phyloP scores from a whole-genome alignment of 345 rosid species.

The Euphorbia peplus region DNA sequence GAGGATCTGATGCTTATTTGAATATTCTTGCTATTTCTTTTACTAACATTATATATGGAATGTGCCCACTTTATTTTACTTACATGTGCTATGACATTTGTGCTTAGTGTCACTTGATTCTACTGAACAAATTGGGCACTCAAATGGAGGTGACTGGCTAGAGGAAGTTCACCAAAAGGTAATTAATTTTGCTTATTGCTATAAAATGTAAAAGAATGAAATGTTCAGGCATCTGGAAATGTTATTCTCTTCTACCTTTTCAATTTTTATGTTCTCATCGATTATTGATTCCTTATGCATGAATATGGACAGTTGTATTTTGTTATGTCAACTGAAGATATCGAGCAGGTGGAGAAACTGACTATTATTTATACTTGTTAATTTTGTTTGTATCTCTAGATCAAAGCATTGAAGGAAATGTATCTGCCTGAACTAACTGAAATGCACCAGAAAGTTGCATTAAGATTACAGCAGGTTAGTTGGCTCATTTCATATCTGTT shows the following conservation, averaged over 20 bases:
- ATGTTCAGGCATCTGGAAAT: not conserved
- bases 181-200: constrained; percentile 4
- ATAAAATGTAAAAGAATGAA: too few species aligned
- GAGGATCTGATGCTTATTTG: too few species aligned
- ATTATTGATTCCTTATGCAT: not conserved
- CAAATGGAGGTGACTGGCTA: constrained; percentile 80
- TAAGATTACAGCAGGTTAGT: too few species aligned
- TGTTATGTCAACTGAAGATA: too few species aligned
- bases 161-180: constrained; percentile 93
- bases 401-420: constrained; percentile 59
- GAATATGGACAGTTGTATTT: too few species aligned
- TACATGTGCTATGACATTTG: too few species aligned
- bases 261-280: not conserved
- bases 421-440: constrained; percentile 66
- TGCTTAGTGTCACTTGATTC: constrained; percentile 75
- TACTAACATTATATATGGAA: not conserved
- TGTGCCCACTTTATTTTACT: too few species aligned
- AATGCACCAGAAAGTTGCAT: constrained; percentile 62
- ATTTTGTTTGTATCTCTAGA: constrained; percentile 25
- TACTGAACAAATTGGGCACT: constrained; percentile 63
- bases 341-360: too few species aligned
- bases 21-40: too few species aligned
- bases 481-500: too few species aligned
- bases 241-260: not conserved
- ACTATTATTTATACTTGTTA: too few species aligned